Conservation (phyloP, 129 eudicot genomes). For the Dittrichia graveolens region DNA sequence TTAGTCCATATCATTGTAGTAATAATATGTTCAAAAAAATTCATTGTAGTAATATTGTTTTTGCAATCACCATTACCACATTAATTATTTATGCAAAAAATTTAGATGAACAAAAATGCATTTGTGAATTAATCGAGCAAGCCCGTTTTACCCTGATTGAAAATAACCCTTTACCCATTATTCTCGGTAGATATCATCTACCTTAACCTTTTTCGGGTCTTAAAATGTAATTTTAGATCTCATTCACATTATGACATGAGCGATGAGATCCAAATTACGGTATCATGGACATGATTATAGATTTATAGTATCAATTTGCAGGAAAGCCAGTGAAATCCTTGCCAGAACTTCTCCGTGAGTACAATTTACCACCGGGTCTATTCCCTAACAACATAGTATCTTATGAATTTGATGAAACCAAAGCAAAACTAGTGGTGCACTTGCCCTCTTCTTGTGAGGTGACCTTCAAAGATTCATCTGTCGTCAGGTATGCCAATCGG, state of each 20-base stretch:
- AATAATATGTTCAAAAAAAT: no score
- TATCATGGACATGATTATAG: background rate
- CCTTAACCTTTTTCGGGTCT: background rate
- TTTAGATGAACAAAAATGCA: background rate
- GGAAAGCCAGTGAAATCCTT: constrained; percentile 53
- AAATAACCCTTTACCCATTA: background rate
- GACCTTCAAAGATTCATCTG: constrained; percentile 57
- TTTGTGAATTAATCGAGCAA: background rate
- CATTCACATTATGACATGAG: background rate
- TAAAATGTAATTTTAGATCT: constrained; percentile 1
- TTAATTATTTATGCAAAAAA: background rate
- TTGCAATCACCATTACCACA: background rate
- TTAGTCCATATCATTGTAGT: no score
- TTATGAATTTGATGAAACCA: constrained; percentile 58
- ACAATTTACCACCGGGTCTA: constrained; percentile 56
- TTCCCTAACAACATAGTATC: constrained; percentile 59
- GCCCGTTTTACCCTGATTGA: background rate
- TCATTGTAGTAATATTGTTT: background rate
- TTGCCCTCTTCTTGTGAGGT: constrained; percentile 59
- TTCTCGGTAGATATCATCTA: no score
- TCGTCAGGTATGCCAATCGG: constrained; percentile 53
- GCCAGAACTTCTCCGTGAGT: constrained; percentile 58
- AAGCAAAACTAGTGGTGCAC: constrained; percentile 50
- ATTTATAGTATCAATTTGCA: constrained; percentile 8
- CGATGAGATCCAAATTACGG: background rate